Percentiles rank a stretch among this genome's conserved stretches.
phyloP scores from a whole-genome alignment of 179 eudicot genomes.

The Gypsophila paniculata region DNA sequence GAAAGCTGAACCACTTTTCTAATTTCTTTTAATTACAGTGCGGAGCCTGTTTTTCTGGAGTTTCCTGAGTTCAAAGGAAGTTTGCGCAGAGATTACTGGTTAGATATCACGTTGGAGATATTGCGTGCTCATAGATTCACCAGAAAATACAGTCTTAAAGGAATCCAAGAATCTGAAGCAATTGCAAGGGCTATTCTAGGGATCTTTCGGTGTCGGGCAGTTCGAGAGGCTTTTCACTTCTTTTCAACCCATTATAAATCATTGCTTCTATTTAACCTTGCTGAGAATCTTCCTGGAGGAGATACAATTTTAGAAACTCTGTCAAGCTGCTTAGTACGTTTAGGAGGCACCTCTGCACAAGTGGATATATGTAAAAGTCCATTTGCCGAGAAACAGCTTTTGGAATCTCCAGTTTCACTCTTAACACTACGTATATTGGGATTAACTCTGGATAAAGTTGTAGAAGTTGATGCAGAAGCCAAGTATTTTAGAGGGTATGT shows the following conservation, averaged over 20 bases:
- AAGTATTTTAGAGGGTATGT: constrained; percentile 44
- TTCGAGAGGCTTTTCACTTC: constrained; percentile 64
- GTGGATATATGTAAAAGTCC: constrained; percentile 34
- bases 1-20: background rate
- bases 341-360: constrained; percentile 34
- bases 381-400: constrained; percentile 27
- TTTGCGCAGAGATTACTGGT: constrained; percentile 84
- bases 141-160: constrained; percentile 56
- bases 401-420: constrained; percentile 43
- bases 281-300: constrained; percentile 89
- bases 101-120: constrained; percentile 68
- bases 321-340: constrained; percentile 49
- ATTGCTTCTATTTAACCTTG: constrained; percentile 66
- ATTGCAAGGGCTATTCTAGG: constrained; percentile 74
- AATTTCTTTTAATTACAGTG: constrained; percentile 40
- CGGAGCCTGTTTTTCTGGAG: constrained; percentile 72
- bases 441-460: constrained; percentile 33
- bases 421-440: constrained; percentile 48
- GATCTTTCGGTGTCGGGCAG: constrained; percentile 67
- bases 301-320: constrained; percentile 66
- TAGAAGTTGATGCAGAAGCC: constrained; percentile 34
- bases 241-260: constrained; percentile 62
- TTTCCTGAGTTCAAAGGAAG: constrained; percentile 90
- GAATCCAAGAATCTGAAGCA: constrained; percentile 65
- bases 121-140: constrained; percentile 59